A percentile compares a stretch with the other conserved stretches of the same genome.
Evolutionary conservation across 2,329 filamentous ascomycete genomes (phyloP).

Genomic region (Thelonectria rubi): DNA sequence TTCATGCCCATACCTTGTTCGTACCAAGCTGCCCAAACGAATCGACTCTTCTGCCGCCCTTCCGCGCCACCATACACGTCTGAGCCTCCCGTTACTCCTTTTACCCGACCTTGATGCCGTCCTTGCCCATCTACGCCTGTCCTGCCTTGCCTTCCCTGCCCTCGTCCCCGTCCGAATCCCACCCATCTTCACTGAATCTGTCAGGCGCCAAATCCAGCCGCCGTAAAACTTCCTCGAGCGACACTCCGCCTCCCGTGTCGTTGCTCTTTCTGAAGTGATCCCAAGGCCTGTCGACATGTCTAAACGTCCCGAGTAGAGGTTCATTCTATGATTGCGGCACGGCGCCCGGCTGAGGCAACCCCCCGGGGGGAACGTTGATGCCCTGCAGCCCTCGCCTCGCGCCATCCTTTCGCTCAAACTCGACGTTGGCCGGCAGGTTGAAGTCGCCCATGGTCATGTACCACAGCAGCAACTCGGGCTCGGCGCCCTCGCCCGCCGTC

Average conservation of each 20-base stretch:
- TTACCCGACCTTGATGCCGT: too few relatives aligned
- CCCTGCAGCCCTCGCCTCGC: conserved; percentile 48
- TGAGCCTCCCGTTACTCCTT: too few relatives aligned
- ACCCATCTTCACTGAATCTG: not conserved
- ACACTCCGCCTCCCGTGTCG: too few relatives aligned
- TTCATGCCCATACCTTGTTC: too few relatives aligned
- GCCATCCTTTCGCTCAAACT: conserved; percentile 51
- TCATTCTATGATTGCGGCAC: conserved; percentile 29
- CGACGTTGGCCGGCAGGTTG: conserved; percentile 56
- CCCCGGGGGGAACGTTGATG: conserved; percentile 45
- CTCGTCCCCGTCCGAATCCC: not conserved
- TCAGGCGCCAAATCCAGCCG: not conserved
- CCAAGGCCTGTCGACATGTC: not conserved
- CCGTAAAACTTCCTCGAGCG: not conserved
- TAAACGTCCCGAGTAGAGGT: not conserved
- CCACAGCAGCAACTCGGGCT: conserved; percentile 60
- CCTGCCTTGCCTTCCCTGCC: too few relatives aligned
- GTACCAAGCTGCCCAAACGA: too few relatives aligned
- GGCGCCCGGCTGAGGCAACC: not conserved
- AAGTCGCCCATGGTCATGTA: conserved; percentile 56
- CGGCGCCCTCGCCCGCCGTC: conserved; percentile 46
- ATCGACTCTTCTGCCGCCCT: too few relatives aligned
- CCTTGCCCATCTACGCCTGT: too few relatives aligned
- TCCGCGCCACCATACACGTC: too few relatives aligned
- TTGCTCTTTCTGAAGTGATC: not conserved